These are phyloP conservation scores for Rhizopogon sp. DNA, from an alignment of 768 basidiomycete genomes.

Conservation along the genomic window DNA sequence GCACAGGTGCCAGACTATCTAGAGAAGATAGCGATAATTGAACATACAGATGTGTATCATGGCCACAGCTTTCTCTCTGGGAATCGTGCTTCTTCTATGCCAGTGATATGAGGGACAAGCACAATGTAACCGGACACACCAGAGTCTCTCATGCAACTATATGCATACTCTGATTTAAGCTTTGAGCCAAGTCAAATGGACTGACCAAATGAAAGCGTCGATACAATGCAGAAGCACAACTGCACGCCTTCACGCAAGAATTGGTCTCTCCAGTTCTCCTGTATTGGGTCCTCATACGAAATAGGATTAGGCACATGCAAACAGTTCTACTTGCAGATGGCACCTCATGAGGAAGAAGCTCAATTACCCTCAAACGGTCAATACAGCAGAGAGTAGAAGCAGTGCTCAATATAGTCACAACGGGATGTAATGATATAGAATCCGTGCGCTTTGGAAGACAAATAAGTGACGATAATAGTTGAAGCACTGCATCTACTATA, in stretches of 20 bases:
- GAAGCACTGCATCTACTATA: constrained; percentile 22
- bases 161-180: not conserved
- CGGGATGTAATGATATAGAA: not conserved
- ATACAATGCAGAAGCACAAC: no score
- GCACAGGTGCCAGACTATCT: not conserved
- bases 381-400: not conserved
- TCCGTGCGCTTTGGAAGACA: constrained; percentile 6
- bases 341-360: not conserved
- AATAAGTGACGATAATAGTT: constrained; percentile 14
- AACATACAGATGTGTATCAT: not conserved
- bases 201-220: no score
- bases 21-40: not conserved
- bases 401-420: not conserved
- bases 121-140: no score
- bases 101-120: no score
- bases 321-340: not conserved
- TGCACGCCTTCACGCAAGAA: no score
- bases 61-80: not conserved
- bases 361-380: not conserved
- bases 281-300: not conserved
- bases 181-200: no score
- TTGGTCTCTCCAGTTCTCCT: not conserved
- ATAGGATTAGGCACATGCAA: not conserved
- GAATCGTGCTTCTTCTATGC: not conserved
- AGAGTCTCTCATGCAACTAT: not conserved